A percentile compares a stretch with the other conserved stretches of the same genome.
These are phyloP conservation scores for Ephemerocybe angulata DNA, from an alignment of 768 basidiomycete species.

Conservation along the genomic window DNA sequence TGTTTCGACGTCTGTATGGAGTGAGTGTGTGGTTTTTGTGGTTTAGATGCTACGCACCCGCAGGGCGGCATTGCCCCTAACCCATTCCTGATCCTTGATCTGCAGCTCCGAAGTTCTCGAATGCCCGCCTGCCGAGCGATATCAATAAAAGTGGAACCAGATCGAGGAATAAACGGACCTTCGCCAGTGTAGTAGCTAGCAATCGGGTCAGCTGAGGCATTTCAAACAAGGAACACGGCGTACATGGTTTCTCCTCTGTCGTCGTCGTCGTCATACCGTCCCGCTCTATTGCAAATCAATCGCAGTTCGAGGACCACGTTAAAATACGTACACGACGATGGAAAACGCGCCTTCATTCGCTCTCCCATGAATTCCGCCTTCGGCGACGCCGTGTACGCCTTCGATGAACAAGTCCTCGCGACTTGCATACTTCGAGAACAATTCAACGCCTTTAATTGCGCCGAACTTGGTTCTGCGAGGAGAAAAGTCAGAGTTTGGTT, in stretches of 20 bases:
- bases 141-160: not conserved
- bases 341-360: not conserved
- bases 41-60: not conserved
- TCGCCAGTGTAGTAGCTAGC: constrained; percentile 1
- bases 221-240: not conserved
- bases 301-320: not conserved
- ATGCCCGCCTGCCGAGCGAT: not conserved
- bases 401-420: not conserved
- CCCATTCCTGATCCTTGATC: constrained; percentile 1
- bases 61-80: not conserved
- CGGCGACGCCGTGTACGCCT: not conserved
- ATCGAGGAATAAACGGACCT: not conserved
- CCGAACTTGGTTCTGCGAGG: not conserved
- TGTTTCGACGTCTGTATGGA: not conserved
- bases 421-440: not conserved
- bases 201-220: not conserved
- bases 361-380: not conserved
- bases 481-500: not conserved
- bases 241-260: constrained; percentile 1
- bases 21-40: no score
- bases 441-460: not conserved
- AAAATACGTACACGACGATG: not conserved
- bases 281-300: not conserved
- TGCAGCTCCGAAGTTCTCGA: not conserved
- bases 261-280: constrained; percentile 1